Conservation (phyloP, 78 protist genomes). For the Goniomonas avonlea region DNA sequence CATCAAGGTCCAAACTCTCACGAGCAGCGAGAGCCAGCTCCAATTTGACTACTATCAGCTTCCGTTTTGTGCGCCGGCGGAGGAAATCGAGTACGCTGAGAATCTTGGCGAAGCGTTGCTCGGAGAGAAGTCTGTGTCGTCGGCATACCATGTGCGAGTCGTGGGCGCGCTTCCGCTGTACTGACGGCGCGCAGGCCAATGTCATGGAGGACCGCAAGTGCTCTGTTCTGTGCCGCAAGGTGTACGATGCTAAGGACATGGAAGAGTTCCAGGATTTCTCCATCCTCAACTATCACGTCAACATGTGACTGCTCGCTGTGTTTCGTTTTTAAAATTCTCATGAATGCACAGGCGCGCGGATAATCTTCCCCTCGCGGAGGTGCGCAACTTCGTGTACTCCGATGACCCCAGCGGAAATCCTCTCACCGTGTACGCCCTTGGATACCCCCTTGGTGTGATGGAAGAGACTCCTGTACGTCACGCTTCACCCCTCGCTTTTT, state of each 20-base stretch:
- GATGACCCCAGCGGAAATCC: not conserved
- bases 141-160: not conserved
- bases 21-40: not conserved
- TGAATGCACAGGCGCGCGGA: too few relatives aligned
- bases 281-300: not conserved
- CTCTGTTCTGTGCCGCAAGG: constrained; percentile 11
- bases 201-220: constrained; percentile 14
- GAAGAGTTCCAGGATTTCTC: constrained; percentile 10
- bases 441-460: constrained; percentile 2
- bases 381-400: not conserved
- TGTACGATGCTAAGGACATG: constrained; percentile 2
- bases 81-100: not conserved
- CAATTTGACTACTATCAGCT: constrained; percentile 24
- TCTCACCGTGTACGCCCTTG: not conserved
- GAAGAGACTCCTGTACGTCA: too few relatives aligned
- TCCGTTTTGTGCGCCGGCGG: not conserved
- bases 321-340: too few relatives aligned
- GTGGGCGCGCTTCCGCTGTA: not conserved
- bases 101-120: constrained; percentile 18
- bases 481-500: too few relatives aligned
- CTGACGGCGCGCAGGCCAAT: not conserved
- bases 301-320: constrained; percentile 16
- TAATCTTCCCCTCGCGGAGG: constrained; percentile 5
- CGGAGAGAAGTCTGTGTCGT: not conserved
- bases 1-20: constrained; percentile 14